A percentile compares a stretch with the other conserved stretches of the same genome.
Conservation (phyloP, 805 yeast species). For the Wickerhamomyces mucosus region DNA sequence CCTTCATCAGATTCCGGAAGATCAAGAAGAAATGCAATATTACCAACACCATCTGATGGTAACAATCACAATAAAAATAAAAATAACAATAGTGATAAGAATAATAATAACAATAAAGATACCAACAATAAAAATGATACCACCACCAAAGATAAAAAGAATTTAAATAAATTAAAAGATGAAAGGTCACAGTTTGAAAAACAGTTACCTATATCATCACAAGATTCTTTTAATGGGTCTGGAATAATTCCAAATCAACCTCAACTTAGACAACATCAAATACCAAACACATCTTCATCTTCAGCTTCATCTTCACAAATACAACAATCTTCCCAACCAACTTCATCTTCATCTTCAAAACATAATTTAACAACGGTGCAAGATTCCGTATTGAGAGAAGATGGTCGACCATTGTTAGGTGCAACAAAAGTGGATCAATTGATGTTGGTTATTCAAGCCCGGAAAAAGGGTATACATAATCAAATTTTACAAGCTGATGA, state of each 20-base stretch:
- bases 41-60: background rate
- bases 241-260: conserved; percentile 4
- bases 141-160: too few species aligned
- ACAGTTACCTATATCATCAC: too few species aligned
- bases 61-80: conserved; percentile 7
- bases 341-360: conserved; percentile 4
- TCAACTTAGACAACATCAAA: conserved; percentile 1
- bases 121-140: conserved; percentile 6
- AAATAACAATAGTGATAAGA: conserved; percentile 5
- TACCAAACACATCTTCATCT: conserved; percentile 6
- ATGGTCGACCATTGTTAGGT: conserved; percentile 65
- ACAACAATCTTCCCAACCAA: conserved; percentile 1
- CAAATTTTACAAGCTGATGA: conserved; percentile 56
- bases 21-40: background rate
- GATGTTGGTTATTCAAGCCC: conserved; percentile 85
- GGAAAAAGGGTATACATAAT: conserved; percentile 66
- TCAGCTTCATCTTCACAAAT: conserved; percentile 10
- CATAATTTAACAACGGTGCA: conserved; percentile 35
- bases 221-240: too few species aligned
- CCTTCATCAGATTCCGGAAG: background rate
- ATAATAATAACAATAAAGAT: conserved; percentile 6
- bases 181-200: too few species aligned
- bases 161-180: too few species aligned
- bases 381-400: conserved; percentile 40
- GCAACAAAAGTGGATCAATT: conserved; percentile 86